Evolutionary conservation across 2,329 filamentous ascomycete species (phyloP), one percentile per base, ranked within the genome.

Genomic region (Zymoseptoria crescenta): DNA sequence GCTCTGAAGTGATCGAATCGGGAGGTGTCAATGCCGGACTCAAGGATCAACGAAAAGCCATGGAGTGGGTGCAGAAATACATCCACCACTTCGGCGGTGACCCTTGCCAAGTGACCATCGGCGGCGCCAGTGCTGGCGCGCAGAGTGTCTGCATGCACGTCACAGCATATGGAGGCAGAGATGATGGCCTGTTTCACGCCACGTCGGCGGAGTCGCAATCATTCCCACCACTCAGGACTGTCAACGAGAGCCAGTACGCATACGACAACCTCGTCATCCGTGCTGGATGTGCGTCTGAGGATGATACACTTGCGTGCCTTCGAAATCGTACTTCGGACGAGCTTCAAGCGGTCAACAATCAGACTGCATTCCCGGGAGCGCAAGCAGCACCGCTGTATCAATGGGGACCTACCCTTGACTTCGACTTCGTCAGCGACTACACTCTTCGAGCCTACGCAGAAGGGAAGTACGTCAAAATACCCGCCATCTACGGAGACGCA

Each of bases 71-170:
- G 0, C 81, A 88, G 62, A 75, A 81, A 29, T 75, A 90, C 70
- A 88, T 91, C 49, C 63, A 70, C 3, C 70, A 82, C 70, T 91
- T 92, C 64, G 88, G 87, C 3, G 88, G 87, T 24, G 76, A 91
- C 64, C 85, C 87, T 1, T 68, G 77, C 0, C 86, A 88, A 64
- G 85, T 91, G 8, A 83, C 86, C 0, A 74, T 91, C 0, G 86
- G 83, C 16, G 88, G 88, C 8, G 83, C 80, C 62, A 87, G 84
- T 56, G 87, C 87, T 1, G 88, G 88, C 2, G 87, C 80, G 10
- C 83, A 79, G 1, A 85, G 84, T 3, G 79, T 90, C n/a, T 81
- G 78, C 28, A 76, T 88, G 41, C 84, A 89, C 24, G 77, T 90
- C 49, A 82, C 78, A 0, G 79, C 81, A 0, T 78, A 81, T 59